A percentile compares a stretch with the other conserved stretches of the same genome.
phyloP scores from a whole-genome alignment of 768 basidiomycete species.

The Collybiopsis luxurians region DNA sequence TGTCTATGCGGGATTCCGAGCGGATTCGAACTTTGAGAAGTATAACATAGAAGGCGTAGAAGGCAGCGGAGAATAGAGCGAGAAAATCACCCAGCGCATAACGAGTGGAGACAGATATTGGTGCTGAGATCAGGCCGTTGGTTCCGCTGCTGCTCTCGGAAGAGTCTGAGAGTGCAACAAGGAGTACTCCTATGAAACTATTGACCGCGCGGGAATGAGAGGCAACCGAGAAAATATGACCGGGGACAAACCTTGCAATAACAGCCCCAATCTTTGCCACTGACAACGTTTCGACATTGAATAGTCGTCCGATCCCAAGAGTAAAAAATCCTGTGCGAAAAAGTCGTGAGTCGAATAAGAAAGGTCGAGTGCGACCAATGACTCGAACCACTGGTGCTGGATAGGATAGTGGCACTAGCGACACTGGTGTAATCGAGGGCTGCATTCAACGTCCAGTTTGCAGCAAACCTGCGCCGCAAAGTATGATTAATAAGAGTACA shows the following conservation, averaged over 20 bases:
- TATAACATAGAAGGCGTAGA: constrained; percentile 87
- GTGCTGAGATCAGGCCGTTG: constrained; percentile 17
- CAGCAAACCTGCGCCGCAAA: constrained; percentile 60
- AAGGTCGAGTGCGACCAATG: neutral
- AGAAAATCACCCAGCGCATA: constrained; percentile 67
- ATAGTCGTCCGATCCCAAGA: constrained; percentile 76
- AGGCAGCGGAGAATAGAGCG: constrained; percentile 82
- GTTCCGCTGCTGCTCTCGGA: constrained; percentile 22
- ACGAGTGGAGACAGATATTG: constrained; percentile 23
- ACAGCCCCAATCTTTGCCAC: constrained; percentile 76
- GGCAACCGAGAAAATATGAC: neutral
- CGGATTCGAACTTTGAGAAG: constrained; percentile 86
- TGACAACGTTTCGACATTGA: constrained; percentile 77
- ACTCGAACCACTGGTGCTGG: constrained; percentile 80
- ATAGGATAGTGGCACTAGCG: constrained; percentile 89
- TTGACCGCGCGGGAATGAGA: neutral
- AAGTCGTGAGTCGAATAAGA: constrained; percentile 3
- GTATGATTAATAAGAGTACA: neutral
- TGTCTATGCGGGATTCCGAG: constrained; percentile 80
- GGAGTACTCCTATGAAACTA: constrained; percentile 78
- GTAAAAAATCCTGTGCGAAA: constrained; percentile 82
- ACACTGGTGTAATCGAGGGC: constrained; percentile 87
- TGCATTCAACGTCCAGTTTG: constrained; percentile 90
- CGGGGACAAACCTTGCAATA: constrained; percentile 59
- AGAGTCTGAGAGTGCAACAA: constrained; percentile 90